Conservation (phyloP, 225 moss, liverwort and hornwort genomes). For the Ulota crispa region DNA sequence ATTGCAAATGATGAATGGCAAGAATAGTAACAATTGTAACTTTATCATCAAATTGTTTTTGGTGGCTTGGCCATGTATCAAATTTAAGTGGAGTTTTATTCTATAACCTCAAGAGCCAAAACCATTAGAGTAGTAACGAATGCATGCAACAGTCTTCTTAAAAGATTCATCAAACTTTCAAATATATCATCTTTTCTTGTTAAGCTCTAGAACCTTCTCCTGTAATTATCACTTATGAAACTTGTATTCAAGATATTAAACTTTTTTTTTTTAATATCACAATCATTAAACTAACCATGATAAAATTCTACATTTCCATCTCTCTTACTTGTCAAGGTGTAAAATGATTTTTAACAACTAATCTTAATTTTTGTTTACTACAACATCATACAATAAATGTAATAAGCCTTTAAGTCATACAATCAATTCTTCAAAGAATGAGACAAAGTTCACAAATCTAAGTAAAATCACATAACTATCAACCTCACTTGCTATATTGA, state of each 20-base stretch:
- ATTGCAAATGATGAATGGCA: constrained; percentile 12
- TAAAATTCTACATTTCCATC: background rate
- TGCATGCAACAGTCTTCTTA: background rate
- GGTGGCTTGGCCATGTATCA: constrained; percentile 39
- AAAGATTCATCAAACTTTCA: background rate
- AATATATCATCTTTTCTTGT: background rate
- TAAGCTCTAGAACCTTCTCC: too few species aligned
- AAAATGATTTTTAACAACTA: background rate
- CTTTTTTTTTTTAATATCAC: too few species aligned
- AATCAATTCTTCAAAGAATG: background rate
- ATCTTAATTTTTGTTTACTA: background rate
- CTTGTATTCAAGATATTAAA: background rate
- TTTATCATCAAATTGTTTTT: constrained; percentile 64
- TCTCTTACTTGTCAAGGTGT: too few species aligned
- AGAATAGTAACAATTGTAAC: constrained; percentile 14
- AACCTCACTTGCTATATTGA: background rate
- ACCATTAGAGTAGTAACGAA: background rate
- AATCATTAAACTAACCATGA: background rate
- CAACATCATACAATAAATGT: background rate
- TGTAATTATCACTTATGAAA: background rate
- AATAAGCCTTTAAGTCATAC: background rate
- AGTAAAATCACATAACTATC: background rate
- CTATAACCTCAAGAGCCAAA: background rate
- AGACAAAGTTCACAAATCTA: background rate
- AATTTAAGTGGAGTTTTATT: background rate